Percentiles rank a stretch among this genome's conserved stretches.
Evolutionary conservation across 2,329 filamentous ascomycete genomes (phyloP).

Genomic region (Diplocarpon mali): DNA sequence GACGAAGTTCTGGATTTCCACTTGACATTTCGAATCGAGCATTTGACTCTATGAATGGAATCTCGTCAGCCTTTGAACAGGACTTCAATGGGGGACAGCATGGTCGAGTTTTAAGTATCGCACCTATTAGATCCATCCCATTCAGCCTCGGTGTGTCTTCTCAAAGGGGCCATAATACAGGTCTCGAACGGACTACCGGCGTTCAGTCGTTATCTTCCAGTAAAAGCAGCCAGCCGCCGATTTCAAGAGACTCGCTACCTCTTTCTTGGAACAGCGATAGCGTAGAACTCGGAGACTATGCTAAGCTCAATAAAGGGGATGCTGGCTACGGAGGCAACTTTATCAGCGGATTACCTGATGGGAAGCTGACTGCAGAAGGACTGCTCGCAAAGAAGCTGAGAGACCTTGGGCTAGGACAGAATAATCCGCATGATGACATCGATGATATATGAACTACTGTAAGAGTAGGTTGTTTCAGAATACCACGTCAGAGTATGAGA

Average conservation of each 20-base stretch:
- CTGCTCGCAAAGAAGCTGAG: slow-evolving; percentile 59
- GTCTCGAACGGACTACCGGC: slow-evolving; percentile 16
- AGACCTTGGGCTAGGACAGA: slow-evolving; percentile 29
- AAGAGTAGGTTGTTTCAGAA: slow-evolving; percentile 22
- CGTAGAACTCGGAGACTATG: slow-evolving; percentile 36
- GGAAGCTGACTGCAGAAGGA: slow-evolving; percentile 44
- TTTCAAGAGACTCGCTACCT: slow-evolving; percentile 25
- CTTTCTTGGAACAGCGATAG: slow-evolving; percentile 21
- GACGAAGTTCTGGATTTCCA: slow-evolving; percentile 42
- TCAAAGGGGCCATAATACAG: slow-evolving; percentile 6
- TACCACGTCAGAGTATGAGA: slow-evolving; percentile 16
- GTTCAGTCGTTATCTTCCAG: slow-evolving; percentile 28
- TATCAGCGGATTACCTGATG: slow-evolving; percentile 27
- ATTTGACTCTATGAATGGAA: slow-evolving; percentile 24
- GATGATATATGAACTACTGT: slow-evolving; percentile 10
- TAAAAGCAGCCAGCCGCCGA: slow-evolving; percentile 23
- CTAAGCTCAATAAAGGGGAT: slow-evolving; percentile 59
- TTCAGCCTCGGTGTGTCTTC: slow-evolving; percentile 30
- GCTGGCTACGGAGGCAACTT: slow-evolving; percentile 51
- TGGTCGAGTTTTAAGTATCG: slow-evolving; percentile 20
- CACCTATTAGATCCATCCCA: slow-evolving; percentile 40
- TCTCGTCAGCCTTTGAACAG: slow-evolving; percentile 16
- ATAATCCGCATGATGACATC: slow-evolving; percentile 11
- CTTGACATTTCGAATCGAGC: slow-evolving; percentile 23
- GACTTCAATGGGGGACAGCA: slow-evolving; percentile 16